Base-by-base conservation (phyloP, 2,329 filamentous ascomycete genomes). In the Penicillium verrucosum region DNA sequence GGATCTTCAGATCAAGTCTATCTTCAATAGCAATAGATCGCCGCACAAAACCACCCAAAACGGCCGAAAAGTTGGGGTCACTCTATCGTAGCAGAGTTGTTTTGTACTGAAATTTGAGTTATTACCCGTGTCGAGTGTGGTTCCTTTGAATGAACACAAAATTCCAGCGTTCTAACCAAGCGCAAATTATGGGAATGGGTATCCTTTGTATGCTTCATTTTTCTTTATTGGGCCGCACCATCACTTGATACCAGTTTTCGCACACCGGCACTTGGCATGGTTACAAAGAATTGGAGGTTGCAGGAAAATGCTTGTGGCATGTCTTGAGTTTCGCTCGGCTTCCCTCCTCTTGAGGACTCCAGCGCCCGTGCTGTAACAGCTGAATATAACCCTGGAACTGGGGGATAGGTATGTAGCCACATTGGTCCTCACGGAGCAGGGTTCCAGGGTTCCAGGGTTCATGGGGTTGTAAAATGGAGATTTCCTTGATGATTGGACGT, bases 1-100 rank as follows among this genome's bases (percentile, higher is more conserved):
- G 57, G 40, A 45, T 53, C 36, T 44, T 60, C 57, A 57, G 51
- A 60, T 47, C 40, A 47, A 60, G 57, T 55, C 51, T 59, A 60
- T 42, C 53, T 57, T 32, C 18, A 18, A 18, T 18, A 18, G 18
- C 21, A 12, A 43, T 54, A 11, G 60, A 63, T 63, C 60, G 48
- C 49, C 60, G 51, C n/a, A 41, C 29, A 40, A 57, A 44, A 41
- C 41, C n/a, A 53, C 49, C 49, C 40, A 11, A 30, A 16, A 32
- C 5, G 23, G 14, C 42, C 38, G 45, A 49, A 49, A 1, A 49
- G 45, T 49, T 16, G 37, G 46, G 37, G 18, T 40, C 11, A 21
- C 11, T 18, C 7, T 32, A 14, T n/a, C 12, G 42, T 11, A 30
- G 16, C 6, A 11, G 42, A 18, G 25, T 12, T 1, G 0, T 8